Base-by-base conservation (phyloP, 805 yeast species). In the Kodamaea laetipori region DNA sequence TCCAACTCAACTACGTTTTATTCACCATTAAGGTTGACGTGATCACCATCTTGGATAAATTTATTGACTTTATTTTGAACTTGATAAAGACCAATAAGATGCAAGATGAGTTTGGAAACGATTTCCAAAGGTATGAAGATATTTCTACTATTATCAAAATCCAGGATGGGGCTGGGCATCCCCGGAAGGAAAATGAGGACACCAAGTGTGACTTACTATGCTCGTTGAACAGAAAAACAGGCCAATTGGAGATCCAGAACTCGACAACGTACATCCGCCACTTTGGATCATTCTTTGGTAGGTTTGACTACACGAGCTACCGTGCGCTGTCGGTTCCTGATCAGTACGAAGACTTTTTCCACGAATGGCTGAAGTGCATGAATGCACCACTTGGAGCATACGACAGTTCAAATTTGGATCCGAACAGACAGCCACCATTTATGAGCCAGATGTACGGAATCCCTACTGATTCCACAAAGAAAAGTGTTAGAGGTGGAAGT, bases 1-100 rank as follows among this genome's bases (percentile, higher is more conserved):
- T 71, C 13, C 73, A 68, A 35, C 55, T 67, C 45, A 69, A 71
- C 46, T 71, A 58, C 44, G 55, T 65, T 8, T 52, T 69, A 30
- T 69, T 69, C 50, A 65, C 66, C 4, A 41, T 67, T 39, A 56
- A 56, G 13, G 54, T 69, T 15, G 66, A 69, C 46, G 39, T 61
- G 6, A 42, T 55, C 11, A 50, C 56, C 5, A 58, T 55, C 15
- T 37, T 65, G 32, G 64, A 64, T 36, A 37, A 41, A 13, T 44
- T 47, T 17, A 46, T 60, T 13, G 40, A 37, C 11, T 39, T 37
- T 15, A 32, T 30, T 8, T 26, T 42, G 21, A 18, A 23, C 13
- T 33, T 39, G 17, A 17, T 40, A 6, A 38, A 44, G 18, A 37
- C 28, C 6, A 33, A 40, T n/a, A 12, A 21, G 12, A 28, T 32